These are phyloP conservation scores for Lachnellula hyalina DNA, from an alignment of 2,329 filamentous ascomycete genomes.

Conservation along the genomic window DNA sequence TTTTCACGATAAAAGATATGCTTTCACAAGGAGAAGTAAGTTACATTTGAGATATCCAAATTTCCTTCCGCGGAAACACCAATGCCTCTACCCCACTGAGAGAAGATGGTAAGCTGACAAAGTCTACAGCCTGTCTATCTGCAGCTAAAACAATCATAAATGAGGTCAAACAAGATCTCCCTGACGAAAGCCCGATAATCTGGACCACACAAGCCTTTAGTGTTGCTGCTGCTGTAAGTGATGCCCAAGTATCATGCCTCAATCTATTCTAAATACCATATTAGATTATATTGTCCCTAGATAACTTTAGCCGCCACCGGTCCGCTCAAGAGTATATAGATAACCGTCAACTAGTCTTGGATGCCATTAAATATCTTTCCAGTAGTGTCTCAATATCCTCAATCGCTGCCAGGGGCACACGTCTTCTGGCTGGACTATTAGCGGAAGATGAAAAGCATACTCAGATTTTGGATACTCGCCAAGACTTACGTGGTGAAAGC, in stretches of 20 bases:
- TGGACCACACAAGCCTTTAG: constrained; percentile 19
- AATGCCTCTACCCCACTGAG: background rate
- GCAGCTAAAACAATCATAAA: constrained; percentile 20
- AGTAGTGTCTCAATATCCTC: constrained; percentile 33
- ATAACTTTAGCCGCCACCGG: constrained; percentile 28
- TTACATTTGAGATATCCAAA: background rate
- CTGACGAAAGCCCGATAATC: constrained; percentile 12
- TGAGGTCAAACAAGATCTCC: constrained; percentile 14
- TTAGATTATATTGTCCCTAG: constrained; percentile 29
- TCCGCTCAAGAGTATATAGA: constrained; percentile 26
- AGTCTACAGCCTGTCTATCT: constrained; percentile 14
- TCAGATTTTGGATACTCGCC: background rate
- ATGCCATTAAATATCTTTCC: constrained; percentile 31
- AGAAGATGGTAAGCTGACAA: background rate
- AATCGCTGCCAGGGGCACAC: constrained; percentile 35
- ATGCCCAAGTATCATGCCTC: no score
- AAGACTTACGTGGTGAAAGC: background rate
- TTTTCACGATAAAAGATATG: constrained; percentile 17
- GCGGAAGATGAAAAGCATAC: constrained; percentile 12
- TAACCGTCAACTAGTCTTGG: constrained; percentile 31
- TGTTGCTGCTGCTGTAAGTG: constrained; percentile 16
- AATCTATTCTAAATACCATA: background rate
- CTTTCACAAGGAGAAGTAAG: constrained; percentile 11
- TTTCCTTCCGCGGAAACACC: background rate
- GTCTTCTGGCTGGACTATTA: constrained; percentile 34